These are phyloP conservation scores for Flaveria robusta DNA, from an alignment of 129 eudicot species.

Conservation along the genomic window DNA sequence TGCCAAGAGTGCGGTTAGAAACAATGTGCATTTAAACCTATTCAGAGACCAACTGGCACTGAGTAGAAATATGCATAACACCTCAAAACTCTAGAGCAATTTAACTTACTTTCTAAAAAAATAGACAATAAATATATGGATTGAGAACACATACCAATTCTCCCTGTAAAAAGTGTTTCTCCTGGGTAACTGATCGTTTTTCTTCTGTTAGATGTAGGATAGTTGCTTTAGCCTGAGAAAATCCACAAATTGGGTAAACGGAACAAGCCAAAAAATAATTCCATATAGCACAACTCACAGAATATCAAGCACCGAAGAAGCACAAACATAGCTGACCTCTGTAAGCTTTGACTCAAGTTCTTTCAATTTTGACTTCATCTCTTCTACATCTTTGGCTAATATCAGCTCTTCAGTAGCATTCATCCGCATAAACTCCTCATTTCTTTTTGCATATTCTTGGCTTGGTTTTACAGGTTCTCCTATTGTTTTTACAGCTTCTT, in stretches of 20 bases:
- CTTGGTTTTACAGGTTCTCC: constrained; percentile 29
- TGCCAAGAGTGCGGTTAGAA: constrained; percentile 5
- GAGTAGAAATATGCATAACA: constrained; percentile 5
- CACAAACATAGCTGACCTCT: constrained; percentile 41
- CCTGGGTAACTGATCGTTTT: constrained; percentile 39
- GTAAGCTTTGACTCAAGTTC: constrained; percentile 62
- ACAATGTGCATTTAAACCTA: neutral
- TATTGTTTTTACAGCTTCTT: constrained; percentile 23
- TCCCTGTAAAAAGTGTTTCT: constrained; percentile 42
- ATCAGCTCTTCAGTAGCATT: constrained; percentile 33
- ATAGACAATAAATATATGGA: neutral
- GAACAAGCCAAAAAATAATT: constrained; percentile 10
- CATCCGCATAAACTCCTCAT: constrained; percentile 25
- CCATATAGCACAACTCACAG: constrained; percentile 13
- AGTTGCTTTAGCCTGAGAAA: constrained; percentile 36
- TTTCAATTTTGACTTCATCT: constrained; percentile 54
- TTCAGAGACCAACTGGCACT: neutral
- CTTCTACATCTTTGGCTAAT: constrained; percentile 54
- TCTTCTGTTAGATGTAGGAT: constrained; percentile 40
- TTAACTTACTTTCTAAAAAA: neutral
- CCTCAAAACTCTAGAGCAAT: neutral
- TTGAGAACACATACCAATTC: constrained; percentile 33
- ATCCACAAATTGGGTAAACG: constrained; percentile 24
- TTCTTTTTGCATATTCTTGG: constrained; percentile 24
- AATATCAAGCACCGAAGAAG: neutral